Evolutionary conservation across 2,329 filamentous ascomycete genomes (phyloP).

Genomic region (Xylariaceae sp.): DNA sequence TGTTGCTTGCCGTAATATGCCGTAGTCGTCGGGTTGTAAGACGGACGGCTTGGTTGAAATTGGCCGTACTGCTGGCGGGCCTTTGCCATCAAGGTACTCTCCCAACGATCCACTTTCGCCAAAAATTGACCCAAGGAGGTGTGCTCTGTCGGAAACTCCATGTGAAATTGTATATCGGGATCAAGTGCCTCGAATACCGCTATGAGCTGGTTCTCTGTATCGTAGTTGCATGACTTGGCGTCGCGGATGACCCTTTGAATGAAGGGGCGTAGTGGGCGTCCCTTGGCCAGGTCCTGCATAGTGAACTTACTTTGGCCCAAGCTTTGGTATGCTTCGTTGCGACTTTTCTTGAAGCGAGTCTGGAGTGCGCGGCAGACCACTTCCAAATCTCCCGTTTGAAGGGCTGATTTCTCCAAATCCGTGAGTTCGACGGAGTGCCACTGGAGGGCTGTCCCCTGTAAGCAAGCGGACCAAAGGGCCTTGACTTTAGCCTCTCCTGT

Average conservation of each 20-base stretch:
- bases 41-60: neutral
- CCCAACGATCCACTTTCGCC: neutral
- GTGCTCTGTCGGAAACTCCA: neutral
- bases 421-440: neutral
- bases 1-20: no score
- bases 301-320: neutral
- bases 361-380: neutral
- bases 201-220: neutral
- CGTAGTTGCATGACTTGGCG: neutral
- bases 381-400: neutral
- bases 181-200: neutral
- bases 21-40: no score
- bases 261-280: neutral
- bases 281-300: neutral
- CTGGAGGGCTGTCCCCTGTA: neutral
- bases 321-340: neutral
- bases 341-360: neutral
- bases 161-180: neutral
- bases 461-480: neutral
- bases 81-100: neutral
- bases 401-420: neutral
- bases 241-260: neutral
- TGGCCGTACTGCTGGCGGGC: neutral
- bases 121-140: neutral
- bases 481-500: neutral